Evolutionary conservation across 352 stramenopile genomes (phyloP).

Genomic region (Peronospora belbahrii): DNA sequence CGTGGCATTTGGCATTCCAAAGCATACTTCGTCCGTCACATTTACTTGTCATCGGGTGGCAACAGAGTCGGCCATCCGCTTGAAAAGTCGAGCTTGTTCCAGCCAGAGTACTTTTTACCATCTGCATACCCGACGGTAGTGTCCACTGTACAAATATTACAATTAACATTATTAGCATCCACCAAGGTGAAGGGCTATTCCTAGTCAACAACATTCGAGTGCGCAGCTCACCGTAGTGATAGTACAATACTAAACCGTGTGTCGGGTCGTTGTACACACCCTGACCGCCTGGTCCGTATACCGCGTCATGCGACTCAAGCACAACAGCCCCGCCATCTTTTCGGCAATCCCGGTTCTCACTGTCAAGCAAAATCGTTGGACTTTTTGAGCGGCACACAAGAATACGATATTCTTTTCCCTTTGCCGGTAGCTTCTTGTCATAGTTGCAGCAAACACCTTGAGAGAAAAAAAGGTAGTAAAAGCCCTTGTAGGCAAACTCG

Average conservation of each 20-base stretch:
- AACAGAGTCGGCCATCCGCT: conserved; percentile 27
- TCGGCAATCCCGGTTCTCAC: no score
- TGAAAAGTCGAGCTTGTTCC: conserved; percentile 46
- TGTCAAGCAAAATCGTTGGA: no score
- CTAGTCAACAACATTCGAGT: no score
- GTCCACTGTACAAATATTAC: conserved; percentile 13
- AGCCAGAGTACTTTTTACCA: conserved; percentile 43
- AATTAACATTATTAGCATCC: no score
- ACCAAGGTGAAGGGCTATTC: no score
- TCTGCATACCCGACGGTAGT: conserved; percentile 34
- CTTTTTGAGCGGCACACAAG: conserved; percentile 22
- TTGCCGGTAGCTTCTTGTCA: conserved; percentile 10
- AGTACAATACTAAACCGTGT: conserved; percentile 38
- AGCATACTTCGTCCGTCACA: no score
- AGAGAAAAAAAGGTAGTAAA: conserved; percentile 26
- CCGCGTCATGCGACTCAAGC: conserved; percentile 18
- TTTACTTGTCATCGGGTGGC: no score
- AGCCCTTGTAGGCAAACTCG: conserved; percentile 19
- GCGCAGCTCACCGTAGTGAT: conserved; percentile 14
- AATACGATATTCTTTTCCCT: conserved; percentile 21
- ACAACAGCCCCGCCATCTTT: not conserved
- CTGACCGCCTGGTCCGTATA: conserved; percentile 39
- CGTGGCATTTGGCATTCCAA: no score
- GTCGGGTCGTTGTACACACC: conserved; percentile 37
- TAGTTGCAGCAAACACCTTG: conserved; percentile 21